These are phyloP conservation scores for Aspergillus fischeri DNA, from an alignment of 2,329 filamentous ascomycete genomes.

Conservation along the genomic window DNA sequence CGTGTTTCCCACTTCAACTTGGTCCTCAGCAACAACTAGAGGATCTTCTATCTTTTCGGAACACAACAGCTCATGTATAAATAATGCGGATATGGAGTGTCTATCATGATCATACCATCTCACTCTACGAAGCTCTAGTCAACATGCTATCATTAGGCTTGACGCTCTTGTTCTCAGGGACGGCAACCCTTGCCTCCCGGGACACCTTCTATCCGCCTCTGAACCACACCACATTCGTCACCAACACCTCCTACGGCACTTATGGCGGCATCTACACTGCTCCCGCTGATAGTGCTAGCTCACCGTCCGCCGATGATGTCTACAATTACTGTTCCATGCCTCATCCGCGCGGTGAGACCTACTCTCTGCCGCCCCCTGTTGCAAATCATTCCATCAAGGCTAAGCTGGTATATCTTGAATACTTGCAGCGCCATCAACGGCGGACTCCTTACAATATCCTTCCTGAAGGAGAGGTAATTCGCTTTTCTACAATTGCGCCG, in stretches of 20 bases:
- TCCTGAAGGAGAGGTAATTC: constrained; percentile 33
- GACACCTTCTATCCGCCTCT: constrained; percentile 35
- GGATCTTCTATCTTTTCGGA: neutral
- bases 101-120: neutral
- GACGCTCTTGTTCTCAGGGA: neutral
- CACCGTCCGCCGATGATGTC: constrained; percentile 22
- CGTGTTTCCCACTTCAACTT: neutral
- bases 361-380: constrained; percentile 27
- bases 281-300: constrained; percentile 14
- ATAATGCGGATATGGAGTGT: neutral
- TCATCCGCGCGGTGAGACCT: constrained; percentile 32
- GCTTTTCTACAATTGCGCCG: neutral
- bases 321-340: constrained; percentile 42
- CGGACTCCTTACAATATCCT: constrained; percentile 39
- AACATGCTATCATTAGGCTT: neutral
- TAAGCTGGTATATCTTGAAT: constrained; percentile 36
- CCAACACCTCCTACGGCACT: constrained; percentile 31
- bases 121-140: neutral
- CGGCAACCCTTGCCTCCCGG: neutral
- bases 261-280: constrained; percentile 37
- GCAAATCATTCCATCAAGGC: constrained; percentile 23
- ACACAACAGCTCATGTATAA: neutral
- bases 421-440: constrained; percentile 38
- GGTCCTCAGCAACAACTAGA: too few species aligned
- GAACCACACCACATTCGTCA: constrained; percentile 36